Conservation (phyloP, 768 basidiomycete species). For the Terana coerulea region DNA sequence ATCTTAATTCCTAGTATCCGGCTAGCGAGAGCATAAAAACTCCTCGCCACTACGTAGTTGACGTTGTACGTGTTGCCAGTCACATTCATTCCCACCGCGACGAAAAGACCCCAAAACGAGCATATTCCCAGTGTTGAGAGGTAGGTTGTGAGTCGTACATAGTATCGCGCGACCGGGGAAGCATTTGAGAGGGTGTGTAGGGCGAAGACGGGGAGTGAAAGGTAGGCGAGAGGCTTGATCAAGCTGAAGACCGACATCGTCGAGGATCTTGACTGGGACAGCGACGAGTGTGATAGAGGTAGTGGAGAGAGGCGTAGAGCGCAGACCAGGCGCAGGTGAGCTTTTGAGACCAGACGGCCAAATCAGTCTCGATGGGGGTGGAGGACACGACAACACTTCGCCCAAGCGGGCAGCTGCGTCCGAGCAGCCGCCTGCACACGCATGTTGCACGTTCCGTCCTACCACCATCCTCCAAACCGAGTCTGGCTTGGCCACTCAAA, state of each 20-base stretch:
- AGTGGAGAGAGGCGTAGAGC: background rate
- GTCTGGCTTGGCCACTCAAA: too few relatives aligned
- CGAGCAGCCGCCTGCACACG: slow-evolving; percentile 5
- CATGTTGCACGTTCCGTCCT: background rate
- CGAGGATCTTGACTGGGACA: background rate
- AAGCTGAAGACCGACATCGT: slow-evolving; percentile 63
- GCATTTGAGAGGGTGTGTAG: slow-evolving; percentile 54
- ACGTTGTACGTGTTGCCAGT: slow-evolving; percentile 72
- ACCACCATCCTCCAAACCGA: background rate
- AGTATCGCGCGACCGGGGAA: slow-evolving; percentile 62
- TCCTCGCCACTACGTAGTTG: slow-evolving; percentile 78
- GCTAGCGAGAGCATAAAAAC: slow-evolving; percentile 71
- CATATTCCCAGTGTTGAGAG: slow-evolving; percentile 65
- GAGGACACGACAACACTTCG: background rate
- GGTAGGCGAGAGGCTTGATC: slow-evolving; percentile 70
- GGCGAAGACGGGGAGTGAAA: slow-evolving; percentile 69
- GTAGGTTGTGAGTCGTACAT: slow-evolving; percentile 70
- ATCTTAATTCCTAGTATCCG: slow-evolving; percentile 63
- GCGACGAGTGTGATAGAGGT: background rate
- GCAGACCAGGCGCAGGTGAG: background rate
- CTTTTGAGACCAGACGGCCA: slow-evolving; percentile 8
- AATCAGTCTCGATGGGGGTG: slow-evolving; percentile 1
- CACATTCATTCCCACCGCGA: slow-evolving; percentile 62
- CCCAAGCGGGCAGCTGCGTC: slow-evolving; percentile 1
- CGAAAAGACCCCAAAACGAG: slow-evolving; percentile 67